Evolutionary conservation across 2,329 filamentous ascomycete species (phyloP).

Genomic region (Aspergillus phoenicis): DNA sequence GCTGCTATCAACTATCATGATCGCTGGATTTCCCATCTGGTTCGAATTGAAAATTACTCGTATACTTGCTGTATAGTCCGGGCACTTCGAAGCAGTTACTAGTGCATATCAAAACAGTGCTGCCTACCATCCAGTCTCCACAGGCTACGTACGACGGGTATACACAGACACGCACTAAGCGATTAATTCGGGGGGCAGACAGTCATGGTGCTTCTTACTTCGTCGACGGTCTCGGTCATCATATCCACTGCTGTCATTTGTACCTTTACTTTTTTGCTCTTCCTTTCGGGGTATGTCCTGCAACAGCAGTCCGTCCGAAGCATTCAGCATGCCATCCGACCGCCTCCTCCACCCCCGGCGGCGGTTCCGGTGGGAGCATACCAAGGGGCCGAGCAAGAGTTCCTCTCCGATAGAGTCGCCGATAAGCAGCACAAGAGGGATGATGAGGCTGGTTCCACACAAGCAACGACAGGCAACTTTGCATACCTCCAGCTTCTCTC

Average conservation of each 20-base stretch:
- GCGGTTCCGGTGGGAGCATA: constrained; percentile 21
- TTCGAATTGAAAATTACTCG: not conserved
- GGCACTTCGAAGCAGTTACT: not conserved
- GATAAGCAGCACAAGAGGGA: constrained; percentile 7
- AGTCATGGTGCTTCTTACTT: constrained; percentile 50
- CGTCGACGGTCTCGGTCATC: constrained; percentile 48
- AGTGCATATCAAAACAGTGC: constrained; percentile 3
- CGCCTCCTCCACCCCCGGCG: constrained; percentile 20
- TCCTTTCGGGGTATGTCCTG: constrained; percentile 82
- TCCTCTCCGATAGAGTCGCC: constrained; percentile 13
- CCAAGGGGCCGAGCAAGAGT: constrained; percentile 24
- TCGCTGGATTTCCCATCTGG: not conserved
- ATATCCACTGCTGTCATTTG: constrained; percentile 59
- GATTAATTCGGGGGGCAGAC: not conserved
- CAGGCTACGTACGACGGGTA: constrained; percentile 2
- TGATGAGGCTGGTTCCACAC: not conserved
- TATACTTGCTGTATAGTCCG: not conserved
- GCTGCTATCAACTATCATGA: not conserved
- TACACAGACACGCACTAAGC: not conserved
- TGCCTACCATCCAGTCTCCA: constrained; percentile 3
- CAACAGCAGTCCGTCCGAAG: constrained; percentile 83
- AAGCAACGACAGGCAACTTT: constrained; percentile 31
- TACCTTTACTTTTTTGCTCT: constrained; percentile 77
- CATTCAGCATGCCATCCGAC: constrained; percentile 69
- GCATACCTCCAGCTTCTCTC: constrained; percentile 50